Conservation (phyloP, 1,139 yeast species). For the Yamadazyma songkhlaensis region DNA sequence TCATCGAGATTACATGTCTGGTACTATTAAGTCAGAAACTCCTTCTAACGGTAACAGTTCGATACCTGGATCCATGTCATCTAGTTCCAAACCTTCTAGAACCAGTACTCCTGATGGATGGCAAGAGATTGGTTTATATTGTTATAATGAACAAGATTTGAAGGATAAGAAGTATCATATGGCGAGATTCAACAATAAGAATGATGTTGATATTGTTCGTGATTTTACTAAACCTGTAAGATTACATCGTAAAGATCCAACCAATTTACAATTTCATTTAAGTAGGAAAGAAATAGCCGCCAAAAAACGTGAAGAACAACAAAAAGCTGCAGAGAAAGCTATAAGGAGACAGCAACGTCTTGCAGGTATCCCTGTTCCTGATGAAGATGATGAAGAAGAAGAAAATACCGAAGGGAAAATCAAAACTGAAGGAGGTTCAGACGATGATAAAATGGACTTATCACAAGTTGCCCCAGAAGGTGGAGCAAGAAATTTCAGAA, state of each 20-base stretch:
- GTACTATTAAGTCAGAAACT: neutral
- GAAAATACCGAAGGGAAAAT: slow-evolving; percentile 19
- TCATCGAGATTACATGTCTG: slow-evolving; percentile 1
- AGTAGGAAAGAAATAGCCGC: slow-evolving; percentile 61
- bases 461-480: slow-evolving; percentile 91
- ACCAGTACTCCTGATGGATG: slow-evolving; percentile 23
- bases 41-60: neutral
- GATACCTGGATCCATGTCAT: neutral
- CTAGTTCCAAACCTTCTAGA: slow-evolving; percentile 1
- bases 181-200: slow-evolving; percentile 73
- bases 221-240: slow-evolving; percentile 81
- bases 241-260: slow-evolving; percentile 88
- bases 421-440: slow-evolving; percentile 5
- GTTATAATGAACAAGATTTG: slow-evolving; percentile 71
- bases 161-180: slow-evolving; percentile 78
- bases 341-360: slow-evolving; percentile 18
- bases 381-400: slow-evolving; percentile 18
- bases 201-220: slow-evolving; percentile 64
- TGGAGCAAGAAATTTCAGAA: slow-evolving; percentile 72
- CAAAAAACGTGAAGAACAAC: slow-evolving; percentile 47
- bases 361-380: slow-evolving; percentile 19
- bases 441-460: slow-evolving; percentile 42
- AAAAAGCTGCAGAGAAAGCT: slow-evolving; percentile 25
- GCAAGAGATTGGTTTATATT: slow-evolving; percentile 70
- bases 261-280: slow-evolving; percentile 81